A percentile compares a stretch with the other conserved stretches of the same genome.
Conservation (phyloP, 164 flowering plant species). For the Tinospora cordifolia region DNA sequence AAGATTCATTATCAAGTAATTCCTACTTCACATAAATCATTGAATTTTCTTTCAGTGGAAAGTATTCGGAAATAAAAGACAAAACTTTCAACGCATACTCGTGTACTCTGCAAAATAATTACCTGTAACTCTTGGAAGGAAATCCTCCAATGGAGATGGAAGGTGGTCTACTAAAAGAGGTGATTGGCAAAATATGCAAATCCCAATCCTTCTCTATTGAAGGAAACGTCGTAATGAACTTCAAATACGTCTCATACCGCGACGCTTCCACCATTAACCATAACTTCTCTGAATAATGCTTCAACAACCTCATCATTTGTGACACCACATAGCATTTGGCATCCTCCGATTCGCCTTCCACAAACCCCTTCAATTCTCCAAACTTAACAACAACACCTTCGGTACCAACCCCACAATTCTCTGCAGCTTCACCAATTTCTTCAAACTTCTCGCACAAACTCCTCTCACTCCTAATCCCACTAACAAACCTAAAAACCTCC, state of each 20-base stretch:
- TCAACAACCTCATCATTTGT: constrained; percentile 41
- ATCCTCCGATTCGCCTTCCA: constrained; percentile 18
- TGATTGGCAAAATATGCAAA: constrained; percentile 64
- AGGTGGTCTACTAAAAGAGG: too few relatives aligned
- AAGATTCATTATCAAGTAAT: too few relatives aligned
- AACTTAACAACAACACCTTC: constrained; percentile 55
- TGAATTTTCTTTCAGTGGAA: too few relatives aligned
- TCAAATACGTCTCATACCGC: constrained; percentile 56
- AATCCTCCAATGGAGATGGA: too few relatives aligned
- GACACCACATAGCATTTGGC: constrained; percentile 29
- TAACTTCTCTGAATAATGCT: constrained; percentile 34
- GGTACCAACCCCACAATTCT: constrained; percentile 20
- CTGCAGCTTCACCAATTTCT: constrained; percentile 33
- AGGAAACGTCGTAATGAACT: constrained; percentile 51
- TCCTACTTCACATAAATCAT: too few relatives aligned
- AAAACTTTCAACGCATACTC: too few relatives aligned
- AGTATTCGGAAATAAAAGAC: too few relatives aligned
- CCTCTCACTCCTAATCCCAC: constrained; percentile 20
- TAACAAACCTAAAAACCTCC: constrained; percentile 28
- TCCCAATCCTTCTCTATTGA: constrained; percentile 82
- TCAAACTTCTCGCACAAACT: constrained; percentile 28
- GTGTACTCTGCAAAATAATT: too few relatives aligned
- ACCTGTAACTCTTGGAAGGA: constrained; percentile 3
- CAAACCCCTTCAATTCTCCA: constrained; percentile 62
- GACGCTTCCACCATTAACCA: constrained; percentile 64